Evolutionary conservation across 371 early-diverging fungal species (phyloP), one percentile per base, ranked within the genome.

Genomic region (Rhizopus microsporus): DNA sequence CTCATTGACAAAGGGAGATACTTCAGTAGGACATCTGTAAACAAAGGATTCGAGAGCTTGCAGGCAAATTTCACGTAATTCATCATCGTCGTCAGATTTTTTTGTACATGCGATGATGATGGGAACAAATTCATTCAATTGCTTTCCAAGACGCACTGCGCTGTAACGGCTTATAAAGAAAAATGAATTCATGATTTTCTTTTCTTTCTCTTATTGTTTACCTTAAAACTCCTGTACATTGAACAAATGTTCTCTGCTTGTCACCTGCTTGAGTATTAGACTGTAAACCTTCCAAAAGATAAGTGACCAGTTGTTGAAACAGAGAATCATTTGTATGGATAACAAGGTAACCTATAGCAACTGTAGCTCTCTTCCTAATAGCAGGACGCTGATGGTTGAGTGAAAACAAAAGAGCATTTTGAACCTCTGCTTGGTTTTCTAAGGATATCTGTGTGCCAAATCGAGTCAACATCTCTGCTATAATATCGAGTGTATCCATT

Each of bases 31-130:
- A 67, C 93, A 92, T 33, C 89, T 80, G 29, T 90, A 68, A 5
- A 92, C 81, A 63, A 94, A 87, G 0, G 93, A 84, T 62, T 95
- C 96, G 40, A 95, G 63, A 5, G 95, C 81, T 69, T 93, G 90
- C 29, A 96, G 75, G 53, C 93, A 91, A 12, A 88, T 84, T 69
- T 94, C 94, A 8, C 93, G 85, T 54, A 92, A 72, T 61, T 95
- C 96, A 60, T 92, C 92, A 59, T 95, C 93, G 32, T 86, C 70
- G 13, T 87, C 90, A 35, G 87, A 74, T 13, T 77, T 67, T 1
- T 54, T 29, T 6, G 81, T 69, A 61, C 82, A 83, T 23, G 77
- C 56, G 8, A 88, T 71, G 39, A 93, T 82, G 12, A 80, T 72
- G 3, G 92, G 87, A 4, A 92, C 65, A n/a, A 92, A 60, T n/a